Evolutionary conservation across 805 yeast species (phyloP).

Genomic region (Scheffersomyces ergatensis): DNA sequence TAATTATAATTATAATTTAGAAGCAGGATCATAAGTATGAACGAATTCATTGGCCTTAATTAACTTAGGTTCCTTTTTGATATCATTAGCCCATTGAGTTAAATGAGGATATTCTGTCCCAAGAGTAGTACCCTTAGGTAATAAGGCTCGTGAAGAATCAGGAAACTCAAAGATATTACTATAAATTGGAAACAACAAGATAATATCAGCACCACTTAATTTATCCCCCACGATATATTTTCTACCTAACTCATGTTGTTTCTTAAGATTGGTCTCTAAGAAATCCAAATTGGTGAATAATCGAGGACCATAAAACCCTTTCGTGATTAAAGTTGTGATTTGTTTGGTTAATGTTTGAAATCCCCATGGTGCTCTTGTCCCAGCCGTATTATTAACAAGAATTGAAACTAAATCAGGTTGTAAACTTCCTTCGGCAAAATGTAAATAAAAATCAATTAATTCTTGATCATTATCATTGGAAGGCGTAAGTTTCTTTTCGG

Average conservation of each 20-base stretch:
- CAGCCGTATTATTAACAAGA: slow-evolving; percentile 35
- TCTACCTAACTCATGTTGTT: slow-evolving; percentile 20
- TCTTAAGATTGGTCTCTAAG: slow-evolving; percentile 26
- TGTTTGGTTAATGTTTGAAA: slow-evolving; percentile 16
- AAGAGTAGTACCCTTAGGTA: slow-evolving; percentile 5
- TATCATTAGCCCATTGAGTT: slow-evolving; percentile 17
- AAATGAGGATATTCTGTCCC: slow-evolving; percentile 18
- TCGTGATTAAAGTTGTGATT: slow-evolving; percentile 20
- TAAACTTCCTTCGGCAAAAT: slow-evolving; percentile 61
- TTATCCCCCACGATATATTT: slow-evolving; percentile 35
- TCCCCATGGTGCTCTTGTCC: slow-evolving; percentile 24
- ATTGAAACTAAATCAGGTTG: slow-evolving; percentile 47
- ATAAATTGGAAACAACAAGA: slow-evolving; percentile 31
- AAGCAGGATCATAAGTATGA: slow-evolving; percentile 2
- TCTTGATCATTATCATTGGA: slow-evolving; percentile 35
- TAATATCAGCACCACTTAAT: slow-evolving; percentile 36
- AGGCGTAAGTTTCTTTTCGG: slow-evolving; percentile 22
- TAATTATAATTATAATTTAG: background rate
- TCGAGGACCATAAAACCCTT: slow-evolving; percentile 23
- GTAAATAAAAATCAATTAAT: slow-evolving; percentile 51
- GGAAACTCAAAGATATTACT: slow-evolving; percentile 27
- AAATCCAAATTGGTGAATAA: slow-evolving; percentile 19
- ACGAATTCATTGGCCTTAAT: slow-evolving; percentile 13
- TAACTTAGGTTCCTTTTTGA: slow-evolving; percentile 10
- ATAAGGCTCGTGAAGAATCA: slow-evolving; percentile 13